These are phyloP conservation scores for Neoarthrinium moseri DNA, from an alignment of 2,329 filamentous ascomycete genomes.

Conservation along the genomic window DNA sequence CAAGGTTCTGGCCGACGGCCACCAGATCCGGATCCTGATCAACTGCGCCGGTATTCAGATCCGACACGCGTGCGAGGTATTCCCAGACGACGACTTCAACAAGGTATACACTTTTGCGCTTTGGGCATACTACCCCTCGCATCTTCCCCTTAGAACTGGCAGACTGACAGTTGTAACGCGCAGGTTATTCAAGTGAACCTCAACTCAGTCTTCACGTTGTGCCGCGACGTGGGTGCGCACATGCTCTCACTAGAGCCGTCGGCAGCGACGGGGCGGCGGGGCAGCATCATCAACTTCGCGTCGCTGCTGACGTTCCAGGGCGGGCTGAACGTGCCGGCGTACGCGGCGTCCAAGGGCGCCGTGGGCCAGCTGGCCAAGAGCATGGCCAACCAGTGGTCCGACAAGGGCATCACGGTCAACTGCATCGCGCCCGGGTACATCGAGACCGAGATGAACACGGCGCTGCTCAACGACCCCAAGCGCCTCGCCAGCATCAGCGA, in stretches of 20 bases:
- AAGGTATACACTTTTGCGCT: background rate
- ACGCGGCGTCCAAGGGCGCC: conserved; percentile 82
- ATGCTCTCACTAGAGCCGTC: conserved; percentile 62
- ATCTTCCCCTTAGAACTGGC: too few species aligned
- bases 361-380: conserved; percentile 83
- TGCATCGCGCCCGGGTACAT: conserved; percentile 89
- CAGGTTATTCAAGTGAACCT: conserved; percentile 75
- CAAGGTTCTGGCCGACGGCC: conserved; percentile 18
- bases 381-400: conserved; percentile 82
- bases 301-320: conserved; percentile 82
- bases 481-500: conserved; percentile 72
- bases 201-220: conserved; percentile 69
- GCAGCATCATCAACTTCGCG: conserved; percentile 75
- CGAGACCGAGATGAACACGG: conserved; percentile 90
- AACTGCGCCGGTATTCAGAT: conserved; percentile 88
- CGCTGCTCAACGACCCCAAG: conserved; percentile 70
- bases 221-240: conserved; percentile 75
- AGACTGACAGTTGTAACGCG: too few species aligned
- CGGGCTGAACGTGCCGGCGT: conserved; percentile 83
- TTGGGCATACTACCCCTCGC: too few species aligned
- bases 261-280: conserved; percentile 53
- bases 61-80: conserved; percentile 20
- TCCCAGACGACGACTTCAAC: conserved; percentile 9
- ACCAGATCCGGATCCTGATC: conserved; percentile 72
- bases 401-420: conserved; percentile 74